Conservation (phyloP, 73 alveolate species). For the Loxodes magnus region DNA sequence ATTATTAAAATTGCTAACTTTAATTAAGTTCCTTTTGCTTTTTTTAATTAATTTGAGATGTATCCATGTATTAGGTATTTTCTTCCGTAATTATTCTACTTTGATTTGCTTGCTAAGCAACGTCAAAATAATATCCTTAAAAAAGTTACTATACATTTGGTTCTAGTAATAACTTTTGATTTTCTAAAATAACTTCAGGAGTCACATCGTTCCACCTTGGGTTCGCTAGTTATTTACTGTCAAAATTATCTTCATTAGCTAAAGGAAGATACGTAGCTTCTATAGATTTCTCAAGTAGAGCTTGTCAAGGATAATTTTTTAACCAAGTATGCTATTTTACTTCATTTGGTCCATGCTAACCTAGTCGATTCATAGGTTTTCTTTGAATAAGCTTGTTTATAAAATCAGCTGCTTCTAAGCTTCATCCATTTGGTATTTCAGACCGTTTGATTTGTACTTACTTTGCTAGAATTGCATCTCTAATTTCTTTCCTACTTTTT, state of each 20-base stretch:
- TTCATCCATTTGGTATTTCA: constrained; percentile 90
- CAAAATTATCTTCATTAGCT: background rate
- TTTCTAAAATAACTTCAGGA: no score
- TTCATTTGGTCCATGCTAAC: constrained; percentile 74
- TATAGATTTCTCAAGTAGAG: constrained; percentile 46
- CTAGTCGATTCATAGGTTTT: constrained; percentile 72
- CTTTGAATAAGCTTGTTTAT: constrained; percentile 52
- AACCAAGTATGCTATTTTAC: constrained; percentile 83
- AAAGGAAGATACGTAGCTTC: constrained; percentile 45
- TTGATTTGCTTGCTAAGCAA: no score
- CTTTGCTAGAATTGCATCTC: constrained; percentile 88
- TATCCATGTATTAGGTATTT: no score
- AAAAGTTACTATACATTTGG: no score
- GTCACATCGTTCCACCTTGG: no score
- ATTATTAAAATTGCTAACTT: no score
- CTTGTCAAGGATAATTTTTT: constrained; percentile 53
- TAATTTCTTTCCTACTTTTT: constrained; percentile 83
- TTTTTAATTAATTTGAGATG: no score
- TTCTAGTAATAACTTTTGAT: no score
- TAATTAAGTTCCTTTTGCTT: no score
- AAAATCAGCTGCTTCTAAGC: constrained; percentile 78
- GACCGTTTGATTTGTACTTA: constrained; percentile 68
- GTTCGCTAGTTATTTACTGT: background rate
- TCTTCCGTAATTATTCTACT: no score
- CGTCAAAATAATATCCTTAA: no score